Evolutionary conservation across 805 yeast genomes (phyloP), one percentile per base, ranked within the genome.

Genomic region (Barnettozyma botsteinii): DNA sequence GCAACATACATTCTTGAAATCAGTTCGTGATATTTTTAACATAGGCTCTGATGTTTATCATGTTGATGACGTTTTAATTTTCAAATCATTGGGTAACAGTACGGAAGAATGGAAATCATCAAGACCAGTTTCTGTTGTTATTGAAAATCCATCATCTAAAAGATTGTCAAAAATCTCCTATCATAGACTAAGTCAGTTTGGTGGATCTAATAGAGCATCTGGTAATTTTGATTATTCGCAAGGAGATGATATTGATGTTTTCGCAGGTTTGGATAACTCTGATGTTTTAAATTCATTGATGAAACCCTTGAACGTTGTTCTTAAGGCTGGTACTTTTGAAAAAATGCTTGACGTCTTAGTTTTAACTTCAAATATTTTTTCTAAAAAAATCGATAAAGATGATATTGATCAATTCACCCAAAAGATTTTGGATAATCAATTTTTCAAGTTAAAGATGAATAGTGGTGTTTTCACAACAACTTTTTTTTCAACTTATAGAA

Each of bases 271-370:
- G 19, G 61, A 62, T 40, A 52, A 41, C 27, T 42, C 58, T 2
- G 48, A 46, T 23, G 20, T 55, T 10, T 38, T 55, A 18, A 55
- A 55, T 40, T 52, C 56, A 1, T 33, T 55, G 27, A 38, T 40
- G 47, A 66, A 51, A 42, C 65, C 51, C 17, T 53, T 40, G 18
- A 58, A 62, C 40, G 81, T 76, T 7, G 81, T 73, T 7, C 61
- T 77, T 21, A 80, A 79, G 50, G 75, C 85, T 4, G 93, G 93
- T 1, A 72, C 85, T 1, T 61, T 86, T 41, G 93, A 85, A 32
- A 77, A 79, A 50, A 69, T 91, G 50, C 70, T 88, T 40, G 97
- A 91, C 59, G 70, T 89, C 18, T 62, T 91, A 37, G 87, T 91
- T 5, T 69, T 75, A 57, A 91, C 84, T 17, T 81, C 74, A 29